Percentiles rank a stretch among this genome's conserved stretches.
phyloP scores from a whole-genome alignment of 1,284 basidiomycete species.

The Ganoderma lucidum region DNA sequence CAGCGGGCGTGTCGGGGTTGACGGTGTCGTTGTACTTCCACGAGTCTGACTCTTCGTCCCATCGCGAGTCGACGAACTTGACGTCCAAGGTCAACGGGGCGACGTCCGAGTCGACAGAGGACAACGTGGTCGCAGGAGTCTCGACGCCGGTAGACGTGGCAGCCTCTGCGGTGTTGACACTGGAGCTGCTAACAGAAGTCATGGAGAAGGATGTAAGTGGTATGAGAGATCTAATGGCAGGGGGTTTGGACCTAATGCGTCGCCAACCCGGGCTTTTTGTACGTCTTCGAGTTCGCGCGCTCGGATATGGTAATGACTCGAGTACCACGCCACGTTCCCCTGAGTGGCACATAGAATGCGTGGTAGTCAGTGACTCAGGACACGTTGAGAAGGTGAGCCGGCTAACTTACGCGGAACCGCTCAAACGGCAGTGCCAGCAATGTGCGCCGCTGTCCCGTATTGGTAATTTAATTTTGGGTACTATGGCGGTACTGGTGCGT shows the following conservation, averaged over 20 bases:
- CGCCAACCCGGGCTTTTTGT: neutral
- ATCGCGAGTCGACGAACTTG: constrained; percentile 21
- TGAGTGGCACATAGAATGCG: neutral
- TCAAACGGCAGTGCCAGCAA: neutral
- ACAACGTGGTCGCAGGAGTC: neutral
- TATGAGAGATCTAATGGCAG: neutral
- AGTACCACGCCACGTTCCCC: neutral
- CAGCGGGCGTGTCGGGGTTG: constrained; percentile 16
- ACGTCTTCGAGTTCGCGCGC: neutral
- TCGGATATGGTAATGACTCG: neutral
- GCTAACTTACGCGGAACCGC: neutral
- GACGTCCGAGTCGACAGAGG: neutral
- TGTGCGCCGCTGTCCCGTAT: constrained; percentile 38
- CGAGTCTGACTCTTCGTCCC: constrained; percentile 11
- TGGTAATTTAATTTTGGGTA: neutral
- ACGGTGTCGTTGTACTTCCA: constrained; percentile 18
- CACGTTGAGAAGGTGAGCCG: neutral
- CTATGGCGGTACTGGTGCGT: neutral
- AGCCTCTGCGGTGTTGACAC: neutral
- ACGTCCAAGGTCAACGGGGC: constrained; percentile 10
- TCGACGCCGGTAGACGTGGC: neutral
- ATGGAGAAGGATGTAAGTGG: neutral
- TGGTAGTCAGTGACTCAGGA: neutral
- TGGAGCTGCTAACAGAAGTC: constrained; percentile 7
- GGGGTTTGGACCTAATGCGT: neutral